These are phyloP conservation scores for Primulina tabacum DNA, from an alignment of 257 asterid genomes.

Conservation along the genomic window DNA sequence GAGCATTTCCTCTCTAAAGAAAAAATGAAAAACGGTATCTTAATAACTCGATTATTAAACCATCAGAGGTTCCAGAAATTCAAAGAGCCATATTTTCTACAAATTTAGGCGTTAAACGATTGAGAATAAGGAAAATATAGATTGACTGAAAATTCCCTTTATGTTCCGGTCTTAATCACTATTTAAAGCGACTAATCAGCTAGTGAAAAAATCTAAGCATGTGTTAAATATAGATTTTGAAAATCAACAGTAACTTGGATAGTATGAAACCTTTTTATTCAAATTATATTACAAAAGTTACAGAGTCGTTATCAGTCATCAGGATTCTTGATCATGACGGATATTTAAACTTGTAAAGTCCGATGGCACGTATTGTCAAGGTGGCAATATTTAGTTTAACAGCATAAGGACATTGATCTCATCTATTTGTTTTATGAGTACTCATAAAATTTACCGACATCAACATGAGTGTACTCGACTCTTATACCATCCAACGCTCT, in stretches of 20 bases:
- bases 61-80: background rate
- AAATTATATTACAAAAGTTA: no score
- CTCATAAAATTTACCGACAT: background rate
- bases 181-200: constrained; percentile 16
- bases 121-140: background rate
- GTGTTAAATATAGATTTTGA: constrained; percentile 12
- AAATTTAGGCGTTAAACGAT: constrained; percentile 1
- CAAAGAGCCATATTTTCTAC: background rate
- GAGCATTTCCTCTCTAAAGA: background rate
- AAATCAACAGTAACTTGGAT: constrained; percentile 4
- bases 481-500: no score
- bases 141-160: constrained; percentile 12
- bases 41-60: background rate
- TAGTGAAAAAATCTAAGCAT: background rate
- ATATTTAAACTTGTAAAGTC: background rate
- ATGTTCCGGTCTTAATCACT: constrained; percentile 12
- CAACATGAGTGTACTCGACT: background rate
- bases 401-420: background rate
- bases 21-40: background rate
- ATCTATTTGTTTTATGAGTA: no score
- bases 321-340: background rate
- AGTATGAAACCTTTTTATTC: background rate
- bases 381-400: no score
- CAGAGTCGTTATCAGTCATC: background rate
- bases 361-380: background rate